Evolutionary conservation across 495 filamentous ascomycete genomes (phyloP).

Genomic region (Chlorociboria aeruginascens): DNA sequence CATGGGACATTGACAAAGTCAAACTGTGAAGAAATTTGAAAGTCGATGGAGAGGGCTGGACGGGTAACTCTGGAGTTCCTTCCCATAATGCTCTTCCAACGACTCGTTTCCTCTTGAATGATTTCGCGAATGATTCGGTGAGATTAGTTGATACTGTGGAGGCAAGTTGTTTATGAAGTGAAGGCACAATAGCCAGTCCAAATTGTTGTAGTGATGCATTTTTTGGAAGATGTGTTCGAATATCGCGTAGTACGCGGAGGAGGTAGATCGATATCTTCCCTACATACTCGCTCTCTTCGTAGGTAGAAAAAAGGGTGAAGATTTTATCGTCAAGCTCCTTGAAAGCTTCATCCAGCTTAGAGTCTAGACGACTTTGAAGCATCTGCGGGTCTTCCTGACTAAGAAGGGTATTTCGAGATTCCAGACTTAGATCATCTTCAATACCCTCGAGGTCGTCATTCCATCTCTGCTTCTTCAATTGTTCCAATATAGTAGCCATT

Average conservation of each 20-base stretch:
- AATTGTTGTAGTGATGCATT: conserved; percentile 28
- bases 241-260: conserved; percentile 63
- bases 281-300: conserved; percentile 29
- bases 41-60: conserved; percentile 66
- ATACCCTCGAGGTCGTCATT: conserved; percentile 63
- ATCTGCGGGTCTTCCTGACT: conserved; percentile 60
- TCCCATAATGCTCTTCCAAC: conserved; percentile 60
- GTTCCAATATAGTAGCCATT: conserved; percentile 47
- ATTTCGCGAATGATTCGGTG: conserved; percentile 29
- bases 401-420: conserved; percentile 49
- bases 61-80: conserved; percentile 58
- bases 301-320: conserved; percentile 28
- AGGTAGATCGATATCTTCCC: conserved; percentile 55
- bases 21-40: conserved; percentile 65
- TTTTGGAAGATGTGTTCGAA: conserved; percentile 53
- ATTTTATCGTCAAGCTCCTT: conserved; percentile 45
- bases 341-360: conserved; percentile 46
- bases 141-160: conserved; percentile 23
- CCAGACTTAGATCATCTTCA: conserved; percentile 61
- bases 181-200: conserved; percentile 37
- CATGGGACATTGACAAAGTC: conserved; percentile 49
- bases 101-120: conserved; percentile 28
- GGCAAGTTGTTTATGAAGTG: conserved; percentile 45
- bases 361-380: conserved; percentile 47
- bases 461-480: conserved; percentile 58